Base-by-base conservation (phyloP, 1,139 yeast species). In the Geotrichum bryndzae region DNA sequence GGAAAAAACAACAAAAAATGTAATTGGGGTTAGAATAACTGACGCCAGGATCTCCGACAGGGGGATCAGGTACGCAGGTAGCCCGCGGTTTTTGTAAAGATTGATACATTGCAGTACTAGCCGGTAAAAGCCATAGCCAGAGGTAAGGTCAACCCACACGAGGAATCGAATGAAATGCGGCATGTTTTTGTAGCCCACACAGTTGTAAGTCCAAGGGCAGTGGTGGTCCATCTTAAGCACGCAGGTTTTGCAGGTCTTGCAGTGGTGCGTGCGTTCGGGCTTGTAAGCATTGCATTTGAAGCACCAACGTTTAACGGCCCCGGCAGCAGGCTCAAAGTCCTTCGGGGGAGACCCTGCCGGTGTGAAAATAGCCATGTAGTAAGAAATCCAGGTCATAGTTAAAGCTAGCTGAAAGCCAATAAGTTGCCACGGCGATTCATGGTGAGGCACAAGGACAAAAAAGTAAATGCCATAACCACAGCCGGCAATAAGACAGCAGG, bases 81-180 rank as follows among this genome's bases (percentile, higher is more conserved):
- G 70, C 62, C 82, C 71, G 61, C 90, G 74, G 60, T 82, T 79
- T 15, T 76, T 66, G 77, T 85, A 90, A 62, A 84, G 80, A 11
- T 70, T 73, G 0, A 69, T 41, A 1, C 83, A 78, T 63, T 86
- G 77, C 38, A 72, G 68, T 18, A 75, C 64, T 54, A 86, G 74
- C 58, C 82, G 78, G 60, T 75, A 71, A 11, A 82, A 70, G 0
- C 85, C 82, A 66, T 77, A 80, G 0, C 79, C 77, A 0, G 89
- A 82, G 1, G 88, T 80, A 35, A 81, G 72, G 27, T 84, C 75
- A 0, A 90, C 87, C 88, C 92, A 85, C 8, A 79, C 69, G 55
- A 94, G 71, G 70, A 94, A 94, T 60, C 98, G 79, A 68, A 90
- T 70, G 70, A 94, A 94, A 70, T 90, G 94, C 0, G 96, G 92